Evolutionary conservation across 495 filamentous ascomycete species (phyloP), one percentile per base, ranked within the genome.

Genomic region (Penicillium cosmopolitanum): DNA sequence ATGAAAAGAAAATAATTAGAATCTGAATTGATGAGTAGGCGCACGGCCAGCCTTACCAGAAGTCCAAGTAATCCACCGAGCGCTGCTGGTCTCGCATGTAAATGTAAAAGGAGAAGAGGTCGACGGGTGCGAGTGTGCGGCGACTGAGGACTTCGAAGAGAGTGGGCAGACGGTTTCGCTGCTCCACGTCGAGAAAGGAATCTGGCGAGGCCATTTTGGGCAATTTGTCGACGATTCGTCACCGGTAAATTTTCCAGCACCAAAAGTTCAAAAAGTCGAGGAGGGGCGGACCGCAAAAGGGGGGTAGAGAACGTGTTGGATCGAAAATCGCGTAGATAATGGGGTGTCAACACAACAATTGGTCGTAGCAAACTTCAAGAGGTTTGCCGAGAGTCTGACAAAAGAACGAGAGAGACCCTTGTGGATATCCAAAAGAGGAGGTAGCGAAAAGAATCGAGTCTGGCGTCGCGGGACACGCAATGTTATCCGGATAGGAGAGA

Each of bases 51-150:
- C 2, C 80, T 23, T 79, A 98, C 95, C 96, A 99, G 74, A 99
- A 99, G 73, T 99, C 95, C 13, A 99, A 80, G 66, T 98, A 98
- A 67, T 99, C 95, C 9, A 99, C 93, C 4, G 94, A 96, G 70
- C 94, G 85, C 70, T 98, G 93, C 76, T 97, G 93, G 72, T 99
- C 96, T 56, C 95, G 84, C 95, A 99, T 99, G 76, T 96, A 99
- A 66, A 99, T 98, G 80, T 98, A 98, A 81, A 98, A 98, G 3
- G 93, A 96, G 79, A 95, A 98, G 11, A 99, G 84, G 71, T 98
- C 96, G 38, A 98, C 94, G 0, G 95, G 95, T 46, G 96, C 87
- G 18, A 93, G 81, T 3, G 95, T 99, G 46, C 90, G 85, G 53
- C 96, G 86, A 65, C 92, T 96, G 38, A 99, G 81, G 38, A 98